Percentiles rank a stretch among this genome's conserved stretches.
Conservation (phyloP, 2,329 filamentous ascomycete species). For the Ophiosphaerella narmari region DNA sequence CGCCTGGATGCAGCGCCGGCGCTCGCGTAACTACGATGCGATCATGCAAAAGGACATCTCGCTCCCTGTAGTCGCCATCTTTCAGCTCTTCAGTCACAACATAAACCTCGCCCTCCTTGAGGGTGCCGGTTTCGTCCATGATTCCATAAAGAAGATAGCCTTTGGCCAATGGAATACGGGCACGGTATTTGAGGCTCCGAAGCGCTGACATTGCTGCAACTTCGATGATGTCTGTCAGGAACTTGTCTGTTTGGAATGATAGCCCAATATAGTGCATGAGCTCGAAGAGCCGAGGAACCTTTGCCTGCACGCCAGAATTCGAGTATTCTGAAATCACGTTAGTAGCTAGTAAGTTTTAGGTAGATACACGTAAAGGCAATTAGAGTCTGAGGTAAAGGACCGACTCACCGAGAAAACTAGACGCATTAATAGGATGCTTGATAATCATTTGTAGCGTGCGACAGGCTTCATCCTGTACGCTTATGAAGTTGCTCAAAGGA, state of each 20-base stretch:
- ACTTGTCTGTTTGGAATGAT: conserved; percentile 69
- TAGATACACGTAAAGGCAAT: not conserved
- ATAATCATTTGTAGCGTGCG: conserved; percentile 64
- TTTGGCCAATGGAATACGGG: conserved; percentile 71
- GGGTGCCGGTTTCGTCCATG: conserved; percentile 76
- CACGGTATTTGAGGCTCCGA: conserved; percentile 76
- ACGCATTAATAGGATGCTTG: conserved; percentile 63
- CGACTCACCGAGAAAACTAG: conserved; percentile 60
- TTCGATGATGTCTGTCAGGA: conserved; percentile 73
- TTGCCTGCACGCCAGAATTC: conserved; percentile 63
- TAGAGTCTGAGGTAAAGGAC: not conserved
- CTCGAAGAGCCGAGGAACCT: conserved; percentile 66
- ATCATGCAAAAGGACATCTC: conserved; percentile 25
- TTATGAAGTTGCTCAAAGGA: conserved; percentile 61
- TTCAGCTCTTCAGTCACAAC: conserved; percentile 59
- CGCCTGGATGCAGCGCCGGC: conserved; percentile 80
- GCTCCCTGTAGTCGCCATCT: conserved; percentile 18
- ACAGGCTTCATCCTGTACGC: conserved; percentile 67
- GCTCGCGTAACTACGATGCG: conserved; percentile 73
- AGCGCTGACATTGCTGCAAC: conserved; percentile 72
- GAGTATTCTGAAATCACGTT: conserved; percentile 52
- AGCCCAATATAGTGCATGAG: conserved; percentile 62
- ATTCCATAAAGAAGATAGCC: conserved; percentile 81
- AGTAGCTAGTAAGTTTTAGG: not conserved
- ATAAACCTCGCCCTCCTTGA: conserved; percentile 71